Evolutionary conservation across 2,329 filamentous ascomycete species (phyloP).

Genomic region (Monosporascus sp.): DNA sequence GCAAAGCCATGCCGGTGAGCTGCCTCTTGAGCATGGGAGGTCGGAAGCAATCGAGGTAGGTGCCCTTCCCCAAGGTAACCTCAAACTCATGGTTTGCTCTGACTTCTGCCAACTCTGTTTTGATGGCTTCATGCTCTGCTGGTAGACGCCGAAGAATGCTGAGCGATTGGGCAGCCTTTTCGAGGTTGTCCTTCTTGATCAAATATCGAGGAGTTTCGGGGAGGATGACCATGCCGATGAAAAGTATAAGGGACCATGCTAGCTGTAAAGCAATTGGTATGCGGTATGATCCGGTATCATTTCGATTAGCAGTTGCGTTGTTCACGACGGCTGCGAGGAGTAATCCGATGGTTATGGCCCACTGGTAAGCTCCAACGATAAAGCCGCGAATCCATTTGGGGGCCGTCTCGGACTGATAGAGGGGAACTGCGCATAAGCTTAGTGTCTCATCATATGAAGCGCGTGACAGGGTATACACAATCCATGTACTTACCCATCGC

Average conservation of each 20-base stretch:
- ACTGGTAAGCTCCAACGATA: constrained; percentile 65
- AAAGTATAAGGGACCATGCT: constrained; percentile 46
- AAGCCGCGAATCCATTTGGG: constrained; percentile 59
- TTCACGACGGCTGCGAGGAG: constrained; percentile 52
- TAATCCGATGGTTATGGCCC: constrained; percentile 69
- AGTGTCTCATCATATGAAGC: too few relatives aligned
- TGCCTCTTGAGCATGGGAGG: constrained; percentile 51
- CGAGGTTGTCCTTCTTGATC: constrained; percentile 41
- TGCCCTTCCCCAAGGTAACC: constrained; percentile 43
- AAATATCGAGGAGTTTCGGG: constrained; percentile 56
- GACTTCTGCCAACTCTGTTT: constrained; percentile 58
- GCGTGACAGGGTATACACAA: too few relatives aligned
- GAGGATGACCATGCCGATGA: constrained; percentile 45
- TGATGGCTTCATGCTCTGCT: constrained; percentile 35
- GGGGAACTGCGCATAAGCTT: constrained; percentile 40
- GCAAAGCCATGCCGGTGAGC: constrained; percentile 60
- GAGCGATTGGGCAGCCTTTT: constrained; percentile 44
- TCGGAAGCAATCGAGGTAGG: constrained; percentile 50
- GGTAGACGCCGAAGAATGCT: constrained; percentile 47
- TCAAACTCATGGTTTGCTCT: constrained; percentile 61
- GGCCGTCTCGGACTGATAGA: constrained; percentile 62
- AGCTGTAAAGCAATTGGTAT: constrained; percentile 56
- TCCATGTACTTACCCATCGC: constrained; percentile 45
- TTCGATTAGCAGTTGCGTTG: constrained; percentile 36
- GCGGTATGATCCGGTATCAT: constrained; percentile 49